These are phyloP conservation scores for Colletotrichum liriopes DNA, from an alignment of 2,329 filamentous ascomycete species.

Conservation along the genomic window DNA sequence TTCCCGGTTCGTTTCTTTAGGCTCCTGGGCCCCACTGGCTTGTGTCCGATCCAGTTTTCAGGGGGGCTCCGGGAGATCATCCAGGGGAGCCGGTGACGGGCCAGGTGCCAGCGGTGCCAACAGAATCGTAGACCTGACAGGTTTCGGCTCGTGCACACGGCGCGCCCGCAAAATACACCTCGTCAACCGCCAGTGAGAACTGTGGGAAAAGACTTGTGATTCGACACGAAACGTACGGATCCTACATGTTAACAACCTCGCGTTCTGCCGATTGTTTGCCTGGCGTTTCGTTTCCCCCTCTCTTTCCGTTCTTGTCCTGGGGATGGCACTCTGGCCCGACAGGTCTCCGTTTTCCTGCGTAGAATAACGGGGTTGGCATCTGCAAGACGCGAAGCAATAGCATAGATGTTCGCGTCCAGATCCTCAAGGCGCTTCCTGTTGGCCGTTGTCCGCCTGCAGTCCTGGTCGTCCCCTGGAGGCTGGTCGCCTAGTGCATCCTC, in stretches of 20 bases:
- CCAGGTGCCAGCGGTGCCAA: constrained; percentile 23
- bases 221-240: constrained; percentile 21
- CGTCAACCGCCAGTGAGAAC: background rate
- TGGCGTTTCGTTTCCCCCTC: constrained; percentile 14
- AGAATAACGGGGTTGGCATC: constrained; percentile 30
- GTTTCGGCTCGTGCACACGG: constrained; percentile 19
- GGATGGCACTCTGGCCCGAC: constrained; percentile 8
- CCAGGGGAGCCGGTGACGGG: constrained; percentile 40
- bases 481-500: constrained; percentile 22
- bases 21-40: constrained; percentile 40
- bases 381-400: constrained; percentile 25
- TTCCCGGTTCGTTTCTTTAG: constrained; percentile 42
- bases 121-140: constrained; percentile 3
- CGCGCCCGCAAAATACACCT: background rate
- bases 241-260: background rate
- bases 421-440: constrained; percentile 6
- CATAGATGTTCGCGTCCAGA: constrained; percentile 2
- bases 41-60: constrained; percentile 42
- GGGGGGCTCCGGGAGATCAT: constrained; percentile 44
- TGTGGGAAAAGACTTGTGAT: constrained; percentile 1
- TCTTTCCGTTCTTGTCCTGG: constrained; percentile 12
- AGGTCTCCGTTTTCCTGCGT: constrained; percentile 19
- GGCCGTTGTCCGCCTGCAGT: constrained; percentile 7
- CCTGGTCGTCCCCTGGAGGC: constrained; percentile 18
- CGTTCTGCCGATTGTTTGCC: constrained; percentile 7